phyloP scores from a whole-genome alignment of 2,329 filamentous ascomycete genomes.

The Coniochaeta ligniaria region DNA sequence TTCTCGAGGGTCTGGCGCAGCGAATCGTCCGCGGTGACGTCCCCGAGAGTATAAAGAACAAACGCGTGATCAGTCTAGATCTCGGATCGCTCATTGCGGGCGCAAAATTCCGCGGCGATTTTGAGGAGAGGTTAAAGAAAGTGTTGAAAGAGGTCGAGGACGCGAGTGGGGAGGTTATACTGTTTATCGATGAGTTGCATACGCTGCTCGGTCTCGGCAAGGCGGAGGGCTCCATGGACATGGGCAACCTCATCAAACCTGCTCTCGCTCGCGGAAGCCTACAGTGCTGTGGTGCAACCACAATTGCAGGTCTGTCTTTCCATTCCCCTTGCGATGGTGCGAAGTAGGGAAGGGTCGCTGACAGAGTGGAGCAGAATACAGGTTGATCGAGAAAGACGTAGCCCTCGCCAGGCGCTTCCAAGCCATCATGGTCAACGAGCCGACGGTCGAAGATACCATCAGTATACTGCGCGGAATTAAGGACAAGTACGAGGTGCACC shows the following conservation, averaged over 20 bases:
- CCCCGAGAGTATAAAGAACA: conserved; percentile 92
- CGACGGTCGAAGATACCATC: conserved; percentile 84
- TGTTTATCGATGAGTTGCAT: conserved; percentile 94
- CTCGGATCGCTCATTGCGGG: conserved; percentile 90
- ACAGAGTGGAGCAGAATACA: no score
- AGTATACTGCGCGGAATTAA: conserved; percentile 95
- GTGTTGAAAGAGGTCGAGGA: conserved; percentile 88
- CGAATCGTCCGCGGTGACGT: conserved; percentile 89
- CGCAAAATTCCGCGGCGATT: conserved; percentile 91
- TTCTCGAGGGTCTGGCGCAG: conserved; percentile 82
- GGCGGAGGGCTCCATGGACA: conserved; percentile 92
- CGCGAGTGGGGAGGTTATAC: conserved; percentile 79
- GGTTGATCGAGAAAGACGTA: conserved; percentile 91
- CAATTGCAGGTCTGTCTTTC: no score
- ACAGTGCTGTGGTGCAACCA: conserved; percentile 93
- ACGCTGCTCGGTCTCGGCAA: conserved; percentile 88
- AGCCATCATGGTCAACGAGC: conserved; percentile 88
- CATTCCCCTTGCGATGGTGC: no score
- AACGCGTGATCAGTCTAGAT: conserved; percentile 80
- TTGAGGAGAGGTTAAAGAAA: conserved; percentile 87
- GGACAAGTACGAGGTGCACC: conserved; percentile 94
- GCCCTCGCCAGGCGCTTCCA: conserved; percentile 90
- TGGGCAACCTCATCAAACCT: conserved; percentile 89
- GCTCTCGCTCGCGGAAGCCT: conserved; percentile 87
- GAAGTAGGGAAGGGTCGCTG: no score